Percentiles rank a stretch among this genome's conserved stretches.
phyloP scores from a whole-genome alignment of 2,329 filamentous ascomycete genomes.

The Pestalotiopsis sp. region DNA sequence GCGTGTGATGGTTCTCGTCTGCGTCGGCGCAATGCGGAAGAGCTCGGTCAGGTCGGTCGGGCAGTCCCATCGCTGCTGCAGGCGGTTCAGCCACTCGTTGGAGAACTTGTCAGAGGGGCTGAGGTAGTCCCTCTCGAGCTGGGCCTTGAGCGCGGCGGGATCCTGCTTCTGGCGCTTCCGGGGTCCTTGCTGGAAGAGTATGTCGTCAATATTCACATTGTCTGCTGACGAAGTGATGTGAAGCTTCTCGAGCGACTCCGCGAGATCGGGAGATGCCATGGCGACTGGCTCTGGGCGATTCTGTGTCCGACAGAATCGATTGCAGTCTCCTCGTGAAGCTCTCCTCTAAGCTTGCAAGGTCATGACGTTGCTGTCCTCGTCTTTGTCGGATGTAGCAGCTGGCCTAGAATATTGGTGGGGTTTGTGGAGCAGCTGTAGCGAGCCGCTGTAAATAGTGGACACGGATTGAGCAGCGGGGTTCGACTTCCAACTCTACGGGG shows the following conservation, averaged over 20 bases:
- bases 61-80: conserved; percentile 89
- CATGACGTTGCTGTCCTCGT: conserved; percentile 13
- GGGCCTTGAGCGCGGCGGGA: conserved; percentile 66
- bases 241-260: conserved; percentile 53
- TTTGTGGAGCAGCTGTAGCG: not conserved
- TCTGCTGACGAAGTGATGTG: conserved; percentile 40
- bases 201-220: conserved; percentile 54
- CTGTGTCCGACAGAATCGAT: not conserved
- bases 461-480: conserved; percentile 2
- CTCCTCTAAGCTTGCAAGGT: not conserved
- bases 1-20: conserved; percentile 91
- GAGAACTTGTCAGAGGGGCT: conserved; percentile 80
- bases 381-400: not conserved
- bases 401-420: conserved; percentile 9
- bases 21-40: conserved; percentile 85
- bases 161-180: conserved; percentile 51
- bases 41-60: conserved; percentile 80
- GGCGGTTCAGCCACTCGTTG: conserved; percentile 80
- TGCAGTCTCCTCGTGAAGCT: not conserved
- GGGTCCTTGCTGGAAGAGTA: conserved; percentile 52
- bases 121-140: conserved; percentile 78
- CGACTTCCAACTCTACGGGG: not conserved
- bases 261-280: conserved; percentile 35
- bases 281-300: not conserved
- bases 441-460: not conserved